Percentiles rank a stretch among this genome's conserved stretches.
phyloP scores from a whole-genome alignment of 2,329 filamentous ascomycete species.

The Epichloe brachyelytri region DNA sequence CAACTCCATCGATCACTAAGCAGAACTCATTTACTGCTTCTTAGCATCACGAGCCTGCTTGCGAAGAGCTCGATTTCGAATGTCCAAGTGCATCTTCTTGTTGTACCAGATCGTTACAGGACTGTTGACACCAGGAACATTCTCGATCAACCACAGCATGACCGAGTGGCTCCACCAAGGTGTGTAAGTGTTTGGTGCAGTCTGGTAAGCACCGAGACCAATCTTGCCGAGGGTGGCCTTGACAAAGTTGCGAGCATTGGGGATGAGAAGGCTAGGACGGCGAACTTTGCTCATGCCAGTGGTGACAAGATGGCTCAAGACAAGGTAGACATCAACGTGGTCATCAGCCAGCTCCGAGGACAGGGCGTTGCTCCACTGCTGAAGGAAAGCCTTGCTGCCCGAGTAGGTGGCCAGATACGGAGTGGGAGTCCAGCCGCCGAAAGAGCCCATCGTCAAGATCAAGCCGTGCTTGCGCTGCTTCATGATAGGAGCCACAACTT shows the following conservation, averaged over 20 bases:
- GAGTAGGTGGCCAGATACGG: conserved; percentile 92
- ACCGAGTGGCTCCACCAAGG: conserved; percentile 88
- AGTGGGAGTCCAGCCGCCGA: conserved; percentile 83
- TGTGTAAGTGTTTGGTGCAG: conserved; percentile 70
- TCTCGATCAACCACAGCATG: conserved; percentile 72
- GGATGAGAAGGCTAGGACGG: conserved; percentile 62
- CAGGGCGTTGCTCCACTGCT: conserved; percentile 86
- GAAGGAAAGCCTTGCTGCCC: conserved; percentile 94
- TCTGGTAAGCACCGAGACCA: conserved; percentile 66
- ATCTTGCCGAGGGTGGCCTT: conserved; percentile 66
- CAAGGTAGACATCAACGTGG: conserved; percentile 80
- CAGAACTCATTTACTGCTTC: conserved; percentile 33
- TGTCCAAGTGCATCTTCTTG: conserved; percentile 64
- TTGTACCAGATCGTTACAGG: conserved; percentile 36
- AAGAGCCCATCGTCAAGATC: conserved; percentile 94
- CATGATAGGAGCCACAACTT: conserved; percentile 75
- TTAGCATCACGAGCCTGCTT: conserved; percentile 76
- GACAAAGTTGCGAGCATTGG: conserved; percentile 73
- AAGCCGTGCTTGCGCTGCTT: conserved; percentile 72
- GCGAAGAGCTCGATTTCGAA: conserved; percentile 66
- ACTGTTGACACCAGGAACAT: conserved; percentile 37
- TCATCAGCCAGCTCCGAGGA: conserved; percentile 68
- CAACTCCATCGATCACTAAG: neutral
- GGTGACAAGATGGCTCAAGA: conserved; percentile 85
- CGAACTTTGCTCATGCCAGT: conserved; percentile 96